Conservation (phyloP, 768 basidiomycete species). For the Tricholomella constricta region DNA sequence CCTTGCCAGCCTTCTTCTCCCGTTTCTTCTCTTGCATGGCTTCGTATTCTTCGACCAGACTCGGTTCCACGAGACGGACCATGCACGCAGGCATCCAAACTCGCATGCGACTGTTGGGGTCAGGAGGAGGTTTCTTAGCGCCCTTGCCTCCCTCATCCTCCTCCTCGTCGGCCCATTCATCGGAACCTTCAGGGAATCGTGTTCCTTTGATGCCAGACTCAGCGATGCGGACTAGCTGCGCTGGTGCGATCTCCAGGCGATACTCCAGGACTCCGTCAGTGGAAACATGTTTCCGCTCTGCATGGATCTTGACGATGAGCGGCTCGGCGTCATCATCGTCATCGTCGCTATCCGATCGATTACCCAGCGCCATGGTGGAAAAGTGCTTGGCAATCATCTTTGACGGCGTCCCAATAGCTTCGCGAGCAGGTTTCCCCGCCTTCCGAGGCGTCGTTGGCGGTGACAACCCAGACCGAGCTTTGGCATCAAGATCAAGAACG, state of each 20-base stretch:
- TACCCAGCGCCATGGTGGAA: slow-evolving; percentile 43
- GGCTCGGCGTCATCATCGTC: slow-evolving; percentile 39
- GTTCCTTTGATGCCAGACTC: slow-evolving; percentile 68
- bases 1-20: slow-evolving; percentile 53
- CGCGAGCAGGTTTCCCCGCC: slow-evolving; percentile 23
- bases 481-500: slow-evolving; percentile 50
- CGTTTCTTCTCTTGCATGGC: slow-evolving; percentile 47
- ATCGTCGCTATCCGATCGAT: slow-evolving; percentile 29
- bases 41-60: slow-evolving; percentile 64
- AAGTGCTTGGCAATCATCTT: slow-evolving; percentile 61
- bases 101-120: slow-evolving; percentile 58
- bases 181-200: slow-evolving; percentile 46
- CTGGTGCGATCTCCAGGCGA: slow-evolving; percentile 74
- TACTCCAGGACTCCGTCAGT: slow-evolving; percentile 78
- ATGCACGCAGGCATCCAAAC: slow-evolving; percentile 87
- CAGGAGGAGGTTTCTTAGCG: slow-evolving; percentile 39
- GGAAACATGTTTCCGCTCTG: slow-evolving; percentile 63
- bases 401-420: slow-evolving; percentile 47
- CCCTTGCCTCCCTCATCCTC: slow-evolving; percentile 39
- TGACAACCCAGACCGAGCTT: background rate
- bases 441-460: slow-evolving; percentile 45
- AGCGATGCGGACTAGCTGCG: slow-evolving; percentile 62
- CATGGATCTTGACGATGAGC: slow-evolving; percentile 68
- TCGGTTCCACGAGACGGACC: slow-evolving; percentile 66
- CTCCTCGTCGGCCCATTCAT: slow-evolving; percentile 56